Percentiles rank a stretch among this genome's conserved stretches.
These are phyloP conservation scores for Mycena galericulata DNA, from an alignment of 768 basidiomycete genomes.

Conservation along the genomic window DNA sequence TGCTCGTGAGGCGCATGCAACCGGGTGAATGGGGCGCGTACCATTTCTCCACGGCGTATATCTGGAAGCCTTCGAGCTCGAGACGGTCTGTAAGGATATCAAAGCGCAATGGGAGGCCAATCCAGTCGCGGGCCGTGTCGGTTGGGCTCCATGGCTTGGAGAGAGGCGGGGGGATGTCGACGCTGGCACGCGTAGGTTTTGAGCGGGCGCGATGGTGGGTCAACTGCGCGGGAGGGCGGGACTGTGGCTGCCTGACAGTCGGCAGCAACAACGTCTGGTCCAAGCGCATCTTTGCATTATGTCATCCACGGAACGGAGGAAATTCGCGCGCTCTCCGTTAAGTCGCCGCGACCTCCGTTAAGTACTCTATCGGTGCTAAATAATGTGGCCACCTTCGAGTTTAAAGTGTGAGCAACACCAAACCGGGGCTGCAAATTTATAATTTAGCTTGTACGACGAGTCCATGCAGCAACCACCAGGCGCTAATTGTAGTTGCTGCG, in stretches of 20 bases:
- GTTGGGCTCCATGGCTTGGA: constrained; percentile 22
- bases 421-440: too few species aligned
- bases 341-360: too few species aligned
- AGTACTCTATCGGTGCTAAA: too few species aligned
- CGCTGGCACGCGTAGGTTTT: constrained; percentile 37
- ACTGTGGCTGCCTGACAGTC: constrained; percentile 20
- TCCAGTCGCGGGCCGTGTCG: constrained; percentile 50
- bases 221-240: constrained; percentile 27
- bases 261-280: constrained; percentile 30
- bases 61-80: constrained; percentile 74
- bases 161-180: constrained; percentile 35
- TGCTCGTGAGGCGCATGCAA: background rate
- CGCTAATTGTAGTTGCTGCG: too few species aligned
- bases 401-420: too few species aligned
- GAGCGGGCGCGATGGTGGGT: constrained; percentile 29
- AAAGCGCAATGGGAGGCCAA: constrained; percentile 59
- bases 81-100: constrained; percentile 61
- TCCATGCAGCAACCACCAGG: too few species aligned
- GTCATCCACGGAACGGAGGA: too few species aligned
- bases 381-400: too few species aligned
- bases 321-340: too few species aligned
- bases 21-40: constrained; percentile 38
- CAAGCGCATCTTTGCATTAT: constrained; percentile 13
- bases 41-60: constrained; percentile 93
- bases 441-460: too few species aligned